Percentiles rank a stretch among this genome's conserved stretches.
These are phyloP conservation scores for Lanmaoa pseudosensibilis DNA, from an alignment of 768 basidiomycete species.

Conservation along the genomic window DNA sequence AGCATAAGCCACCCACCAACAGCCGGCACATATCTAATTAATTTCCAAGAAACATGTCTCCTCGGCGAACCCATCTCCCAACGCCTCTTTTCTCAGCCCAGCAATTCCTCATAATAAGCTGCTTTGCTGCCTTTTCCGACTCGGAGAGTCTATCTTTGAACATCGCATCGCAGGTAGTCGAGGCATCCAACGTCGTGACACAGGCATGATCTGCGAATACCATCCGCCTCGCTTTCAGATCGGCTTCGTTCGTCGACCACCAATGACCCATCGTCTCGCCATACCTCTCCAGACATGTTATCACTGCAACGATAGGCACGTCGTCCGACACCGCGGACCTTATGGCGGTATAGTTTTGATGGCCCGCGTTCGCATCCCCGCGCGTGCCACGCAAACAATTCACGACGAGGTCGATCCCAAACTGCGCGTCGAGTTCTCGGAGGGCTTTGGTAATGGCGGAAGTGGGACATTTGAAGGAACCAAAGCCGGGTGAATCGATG, in stretches of 20 bases:
- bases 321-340: slow-evolving; percentile 32
- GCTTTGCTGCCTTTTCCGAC: slow-evolving; percentile 23
- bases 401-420: slow-evolving; percentile 29
- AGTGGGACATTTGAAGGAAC: slow-evolving; percentile 28
- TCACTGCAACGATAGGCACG: slow-evolving; percentile 32
- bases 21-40: slow-evolving; percentile 24
- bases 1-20: slow-evolving; percentile 4
- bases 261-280: slow-evolving; percentile 36
- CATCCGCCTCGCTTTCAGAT: slow-evolving; percentile 36
- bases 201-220: slow-evolving; percentile 40
- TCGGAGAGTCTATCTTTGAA: slow-evolving; percentile 26
- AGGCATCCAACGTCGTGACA: slow-evolving; percentile 35
- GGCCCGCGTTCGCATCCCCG: slow-evolving; percentile 29
- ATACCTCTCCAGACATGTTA: slow-evolving; percentile 34
- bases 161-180: slow-evolving; percentile 12
- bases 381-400: slow-evolving; percentile 30
- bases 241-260: slow-evolving; percentile 40
- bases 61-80: slow-evolving; percentile 24
- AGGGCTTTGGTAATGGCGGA: slow-evolving; percentile 27
- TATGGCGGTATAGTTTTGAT: slow-evolving; percentile 28
- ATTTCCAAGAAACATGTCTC: slow-evolving; percentile 29
- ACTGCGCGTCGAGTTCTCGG: slow-evolving; percentile 29
- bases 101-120: slow-evolving; percentile 28
- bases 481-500: slow-evolving; percentile 32
- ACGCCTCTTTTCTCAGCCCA: slow-evolving; percentile 26